These are phyloP conservation scores for Salix brachista DNA, from an alignment of 345 rosid genomes.

Conservation along the genomic window DNA sequence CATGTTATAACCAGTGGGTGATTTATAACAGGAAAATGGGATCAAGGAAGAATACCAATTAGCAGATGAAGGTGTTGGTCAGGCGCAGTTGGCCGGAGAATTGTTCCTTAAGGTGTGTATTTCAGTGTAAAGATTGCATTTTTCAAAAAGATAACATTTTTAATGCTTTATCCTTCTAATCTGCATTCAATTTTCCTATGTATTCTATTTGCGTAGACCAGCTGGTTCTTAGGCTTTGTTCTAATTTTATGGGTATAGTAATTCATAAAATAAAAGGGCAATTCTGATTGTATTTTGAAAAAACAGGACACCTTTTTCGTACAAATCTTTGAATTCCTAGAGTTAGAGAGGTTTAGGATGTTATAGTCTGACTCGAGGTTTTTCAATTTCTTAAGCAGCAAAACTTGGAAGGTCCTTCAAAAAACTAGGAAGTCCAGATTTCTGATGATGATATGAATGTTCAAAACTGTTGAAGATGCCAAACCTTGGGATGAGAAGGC, in stretches of 20 bases:
- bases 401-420: not conserved
- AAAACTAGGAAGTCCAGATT: not conserved
- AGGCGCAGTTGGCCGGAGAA: slow-evolving; percentile 72
- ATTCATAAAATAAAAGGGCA: not conserved
- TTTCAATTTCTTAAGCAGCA: not conserved
- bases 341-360: not conserved
- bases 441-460: not conserved
- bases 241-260: not conserved
- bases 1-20: not conserved
- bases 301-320: not conserved
- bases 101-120: slow-evolving; percentile 58
- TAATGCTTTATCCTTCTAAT: not conserved
- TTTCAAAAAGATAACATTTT: not conserved
- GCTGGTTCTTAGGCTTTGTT: not conserved
- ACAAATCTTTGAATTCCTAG: not conserved
- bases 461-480: not conserved
- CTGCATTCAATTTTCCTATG: not conserved
- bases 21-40: slow-evolving; percentile 64
- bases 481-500: not conserved
- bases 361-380: not conserved
- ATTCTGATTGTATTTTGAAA: not conserved
- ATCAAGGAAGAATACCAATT: slow-evolving; percentile 54
- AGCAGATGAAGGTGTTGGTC: slow-evolving; percentile 66
- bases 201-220: not conserved
- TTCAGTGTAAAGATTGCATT: not conserved